Evolutionary conservation across 2,329 filamentous ascomycete species (phyloP).

Genomic region (Ophiostoma piceae): DNA sequence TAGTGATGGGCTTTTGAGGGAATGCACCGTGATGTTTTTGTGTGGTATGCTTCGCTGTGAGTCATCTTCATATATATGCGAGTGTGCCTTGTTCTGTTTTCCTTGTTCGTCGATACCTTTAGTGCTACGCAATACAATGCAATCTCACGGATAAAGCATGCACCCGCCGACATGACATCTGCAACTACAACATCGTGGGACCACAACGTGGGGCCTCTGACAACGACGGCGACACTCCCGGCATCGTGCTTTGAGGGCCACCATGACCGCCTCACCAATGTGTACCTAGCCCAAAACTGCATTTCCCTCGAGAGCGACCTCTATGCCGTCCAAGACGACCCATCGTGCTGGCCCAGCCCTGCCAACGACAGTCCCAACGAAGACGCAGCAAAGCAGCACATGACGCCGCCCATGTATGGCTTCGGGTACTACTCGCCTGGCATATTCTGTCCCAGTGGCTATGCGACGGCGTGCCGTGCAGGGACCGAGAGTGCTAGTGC

Average conservation of each 20-base stretch:
- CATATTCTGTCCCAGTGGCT: neutral
- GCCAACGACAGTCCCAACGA: neutral
- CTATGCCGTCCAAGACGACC: neutral
- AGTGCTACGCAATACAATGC: too few species aligned
- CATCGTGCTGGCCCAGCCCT: neutral
- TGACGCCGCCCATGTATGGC: neutral
- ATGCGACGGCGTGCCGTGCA: neutral
- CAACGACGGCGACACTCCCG: neutral
- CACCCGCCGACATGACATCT: neutral
- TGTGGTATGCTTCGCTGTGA: too few species aligned
- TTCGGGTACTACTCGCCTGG: neutral
- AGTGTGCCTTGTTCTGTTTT: too few species aligned
- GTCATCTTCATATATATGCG: too few species aligned
- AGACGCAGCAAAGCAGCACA: neutral
- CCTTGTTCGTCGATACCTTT: too few species aligned
- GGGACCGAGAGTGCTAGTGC: neutral
- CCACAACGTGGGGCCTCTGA: neutral
- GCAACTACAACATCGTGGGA: neutral
- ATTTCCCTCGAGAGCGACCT: neutral
- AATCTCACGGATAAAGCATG: neutral
- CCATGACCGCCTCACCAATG: too few species aligned
- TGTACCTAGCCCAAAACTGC: neutral
- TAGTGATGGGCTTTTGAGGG: too few species aligned
- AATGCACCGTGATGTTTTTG: too few species aligned
- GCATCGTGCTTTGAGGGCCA: neutral